These are phyloP conservation scores for Fusarium sp. DNA, from an alignment of 2,329 filamentous ascomycete genomes.

Conservation along the genomic window DNA sequence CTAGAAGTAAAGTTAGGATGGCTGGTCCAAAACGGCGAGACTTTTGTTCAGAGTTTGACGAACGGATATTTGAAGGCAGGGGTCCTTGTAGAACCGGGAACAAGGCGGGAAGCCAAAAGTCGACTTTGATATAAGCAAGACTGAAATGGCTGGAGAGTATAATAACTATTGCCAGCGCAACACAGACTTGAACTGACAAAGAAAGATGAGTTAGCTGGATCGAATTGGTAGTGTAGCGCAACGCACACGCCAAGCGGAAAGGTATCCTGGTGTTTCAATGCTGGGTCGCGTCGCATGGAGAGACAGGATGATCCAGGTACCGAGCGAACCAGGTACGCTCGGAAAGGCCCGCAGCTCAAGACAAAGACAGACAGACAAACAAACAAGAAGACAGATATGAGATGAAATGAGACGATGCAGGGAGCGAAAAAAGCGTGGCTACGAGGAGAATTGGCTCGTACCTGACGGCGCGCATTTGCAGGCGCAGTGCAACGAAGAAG, in stretches of 20 bases:
- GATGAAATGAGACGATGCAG: background rate
- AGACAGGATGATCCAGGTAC: slow-evolving; percentile 36
- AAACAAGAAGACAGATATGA: background rate
- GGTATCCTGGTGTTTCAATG: slow-evolving; percentile 43
- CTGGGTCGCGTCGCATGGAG: slow-evolving; percentile 29
- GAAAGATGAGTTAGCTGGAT: slow-evolving; percentile 4
- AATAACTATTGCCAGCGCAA: slow-evolving; percentile 18
- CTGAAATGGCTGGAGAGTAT: slow-evolving; percentile 16
- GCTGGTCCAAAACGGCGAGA: slow-evolving; percentile 2
- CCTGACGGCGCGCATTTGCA: slow-evolving; percentile 33
- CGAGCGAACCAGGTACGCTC: slow-evolving; percentile 25
- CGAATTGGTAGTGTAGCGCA: slow-evolving; percentile 24
- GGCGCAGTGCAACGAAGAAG: slow-evolving; percentile 21
- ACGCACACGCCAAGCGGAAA: slow-evolving; percentile 23
- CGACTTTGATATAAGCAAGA: slow-evolving; percentile 5
- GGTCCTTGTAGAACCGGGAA: slow-evolving; percentile 29
- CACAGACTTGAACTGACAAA: slow-evolving; percentile 39
- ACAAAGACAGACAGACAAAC: background rate
- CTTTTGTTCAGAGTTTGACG: slow-evolving; percentile 15
- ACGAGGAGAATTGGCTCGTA: slow-evolving; percentile 19
- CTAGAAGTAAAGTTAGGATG: slow-evolving; percentile 30
- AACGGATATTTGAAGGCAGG: slow-evolving; percentile 18
- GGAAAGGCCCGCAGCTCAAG: slow-evolving; percentile 24
- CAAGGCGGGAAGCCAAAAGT: slow-evolving; percentile 28
- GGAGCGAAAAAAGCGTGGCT: background rate